A percentile compares a stretch with the other conserved stretches of the same genome.
phyloP scores from a whole-genome alignment of 73 alveolate genomes.

The Symbiodinium pilosum region DNA sequence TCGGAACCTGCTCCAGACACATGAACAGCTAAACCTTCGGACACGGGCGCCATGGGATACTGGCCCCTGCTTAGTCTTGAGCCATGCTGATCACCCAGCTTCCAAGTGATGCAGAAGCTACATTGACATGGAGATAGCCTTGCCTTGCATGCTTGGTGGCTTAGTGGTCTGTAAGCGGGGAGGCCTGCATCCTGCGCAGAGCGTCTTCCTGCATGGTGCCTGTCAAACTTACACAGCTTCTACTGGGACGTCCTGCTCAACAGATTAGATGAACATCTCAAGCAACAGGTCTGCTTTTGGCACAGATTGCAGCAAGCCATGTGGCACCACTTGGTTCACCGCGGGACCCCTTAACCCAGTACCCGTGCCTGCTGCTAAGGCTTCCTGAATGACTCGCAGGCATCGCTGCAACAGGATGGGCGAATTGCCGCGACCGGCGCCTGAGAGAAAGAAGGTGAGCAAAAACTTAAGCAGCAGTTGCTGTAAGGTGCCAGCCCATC shows the following conservation, averaged over 20 bases:
- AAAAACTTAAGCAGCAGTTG: background rate
- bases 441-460: background rate
- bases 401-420: conserved; percentile 19
- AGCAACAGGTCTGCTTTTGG: too few species aligned
- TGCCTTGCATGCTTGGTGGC: too few species aligned
- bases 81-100: background rate
- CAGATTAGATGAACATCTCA: too few species aligned
- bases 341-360: too few species aligned
- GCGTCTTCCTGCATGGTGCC: background rate
- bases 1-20: conserved; percentile 78
- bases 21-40: background rate
- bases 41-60: conserved; percentile 15
- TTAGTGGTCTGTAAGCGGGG: too few species aligned
- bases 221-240: too few species aligned
- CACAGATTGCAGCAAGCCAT: too few species aligned
- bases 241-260: too few species aligned
- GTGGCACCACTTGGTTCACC: too few species aligned
- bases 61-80: background rate
- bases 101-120: background rate
- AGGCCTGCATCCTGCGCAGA: background rate
- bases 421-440: background rate
- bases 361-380: background rate
- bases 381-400: background rate
- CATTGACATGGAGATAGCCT: background rate
- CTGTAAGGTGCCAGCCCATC: conserved; percentile 13